These are phyloP conservation scores for Zygosaccharomyces sapae DNA, from an alignment of 1,139 yeast genomes.

Conservation along the genomic window DNA sequence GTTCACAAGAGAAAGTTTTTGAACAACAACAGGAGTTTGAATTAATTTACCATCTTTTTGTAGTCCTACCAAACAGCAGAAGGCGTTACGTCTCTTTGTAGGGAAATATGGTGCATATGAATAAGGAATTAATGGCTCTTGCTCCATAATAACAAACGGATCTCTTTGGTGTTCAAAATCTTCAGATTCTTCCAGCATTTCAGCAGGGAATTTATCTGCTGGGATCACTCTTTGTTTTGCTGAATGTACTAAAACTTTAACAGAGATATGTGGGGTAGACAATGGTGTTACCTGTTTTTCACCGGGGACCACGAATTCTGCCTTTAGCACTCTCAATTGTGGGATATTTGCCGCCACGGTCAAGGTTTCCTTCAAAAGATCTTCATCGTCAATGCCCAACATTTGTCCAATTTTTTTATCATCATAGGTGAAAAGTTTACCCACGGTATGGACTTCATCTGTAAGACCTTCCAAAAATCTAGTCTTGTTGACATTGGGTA, in stretches of 20 bases:
- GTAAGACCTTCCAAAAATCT: constrained; percentile 36
- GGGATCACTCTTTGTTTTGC: constrained; percentile 49
- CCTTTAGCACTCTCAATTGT: constrained; percentile 59
- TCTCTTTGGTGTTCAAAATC: constrained; percentile 64
- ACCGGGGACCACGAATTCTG: constrained; percentile 85
- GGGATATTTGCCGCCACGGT: constrained; percentile 67
- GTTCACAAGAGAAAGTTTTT: constrained; percentile 36
- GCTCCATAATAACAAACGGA: constrained; percentile 62
- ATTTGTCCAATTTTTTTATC: constrained; percentile 52
- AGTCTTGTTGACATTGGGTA: constrained; percentile 62
- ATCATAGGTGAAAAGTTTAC: constrained; percentile 59
- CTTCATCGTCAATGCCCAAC: constrained; percentile 53
- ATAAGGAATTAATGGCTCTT: constrained; percentile 62
- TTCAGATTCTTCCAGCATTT: constrained; percentile 47
- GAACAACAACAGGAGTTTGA: constrained; percentile 60
- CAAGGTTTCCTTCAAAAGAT: constrained; percentile 47
- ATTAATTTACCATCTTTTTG: constrained; percentile 77
- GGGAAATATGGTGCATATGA: constrained; percentile 78
- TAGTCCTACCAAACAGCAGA: constrained; percentile 64
- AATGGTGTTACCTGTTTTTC: constrained; percentile 70
- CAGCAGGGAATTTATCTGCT: constrained; percentile 33
- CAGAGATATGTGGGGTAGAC: constrained; percentile 66
- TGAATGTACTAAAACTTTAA: constrained; percentile 74
- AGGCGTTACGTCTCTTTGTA: constrained; percentile 45
- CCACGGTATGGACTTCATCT: constrained; percentile 53